These are phyloP conservation scores for Hypoxylon fragiforme DNA, from an alignment of 495 filamentous ascomycete genomes.

Conservation along the genomic window DNA sequence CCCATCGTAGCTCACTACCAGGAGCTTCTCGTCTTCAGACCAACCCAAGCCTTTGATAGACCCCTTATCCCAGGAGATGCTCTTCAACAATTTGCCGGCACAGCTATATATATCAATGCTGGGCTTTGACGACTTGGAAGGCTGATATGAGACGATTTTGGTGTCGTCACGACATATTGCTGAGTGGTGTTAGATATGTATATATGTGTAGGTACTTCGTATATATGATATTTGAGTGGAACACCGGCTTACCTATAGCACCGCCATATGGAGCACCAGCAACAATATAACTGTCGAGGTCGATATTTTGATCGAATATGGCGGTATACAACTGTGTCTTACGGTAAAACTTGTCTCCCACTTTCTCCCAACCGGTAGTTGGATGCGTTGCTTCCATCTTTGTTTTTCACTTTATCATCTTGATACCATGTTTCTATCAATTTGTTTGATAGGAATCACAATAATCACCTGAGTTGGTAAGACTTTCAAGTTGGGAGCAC, in stretches of 20 bases:
- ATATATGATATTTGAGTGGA: too few relatives aligned
- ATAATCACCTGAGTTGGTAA: too few relatives aligned
- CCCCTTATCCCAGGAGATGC: slow-evolving; percentile 83
- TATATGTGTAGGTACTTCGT: too few relatives aligned
- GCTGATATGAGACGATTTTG: slow-evolving; percentile 76
- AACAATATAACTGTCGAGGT: slow-evolving; percentile 93
- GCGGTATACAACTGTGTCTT: slow-evolving; percentile 89
- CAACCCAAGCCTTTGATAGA: slow-evolving; percentile 88
- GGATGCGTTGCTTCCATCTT: slow-evolving; percentile 62
- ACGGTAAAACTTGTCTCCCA: slow-evolving; percentile 91
- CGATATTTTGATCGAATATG: slow-evolving; percentile 87
- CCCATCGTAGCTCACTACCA: slow-evolving; percentile 87
- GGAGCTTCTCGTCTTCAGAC: slow-evolving; percentile 94
- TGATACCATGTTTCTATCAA: slow-evolving; percentile 14
- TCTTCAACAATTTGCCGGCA: slow-evolving; percentile 77
- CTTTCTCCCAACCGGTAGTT: slow-evolving; percentile 88
- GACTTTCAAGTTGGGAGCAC: background rate
- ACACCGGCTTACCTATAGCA: slow-evolving; percentile 78
- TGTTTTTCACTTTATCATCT: slow-evolving; percentile 44
- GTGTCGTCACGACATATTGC: slow-evolving; percentile 87
- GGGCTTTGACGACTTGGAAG: slow-evolving; percentile 71
- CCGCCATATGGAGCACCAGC: slow-evolving; percentile 93
- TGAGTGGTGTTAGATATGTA: slow-evolving; percentile 42
- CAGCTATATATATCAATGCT: slow-evolving; percentile 94
- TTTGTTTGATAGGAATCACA: too few relatives aligned